phyloP scores from a whole-genome alignment of 331 rosid species.

The Ulmus americana region DNA sequence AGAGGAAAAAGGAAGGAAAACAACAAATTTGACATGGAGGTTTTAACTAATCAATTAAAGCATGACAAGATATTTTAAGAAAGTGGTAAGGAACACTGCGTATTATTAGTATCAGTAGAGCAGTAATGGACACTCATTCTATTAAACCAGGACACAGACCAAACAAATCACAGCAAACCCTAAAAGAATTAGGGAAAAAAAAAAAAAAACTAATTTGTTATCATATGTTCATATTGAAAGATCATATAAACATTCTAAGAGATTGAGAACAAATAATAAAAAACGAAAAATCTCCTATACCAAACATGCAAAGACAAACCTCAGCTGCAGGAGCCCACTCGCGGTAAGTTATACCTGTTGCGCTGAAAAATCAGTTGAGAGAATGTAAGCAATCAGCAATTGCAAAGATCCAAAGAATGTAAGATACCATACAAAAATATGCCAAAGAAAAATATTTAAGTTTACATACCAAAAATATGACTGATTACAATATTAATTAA shows the following conservation, averaged over 20 bases:
- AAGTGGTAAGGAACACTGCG: background rate
- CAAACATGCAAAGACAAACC: constrained; percentile 36
- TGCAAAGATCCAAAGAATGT: background rate
- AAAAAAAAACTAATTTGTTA: background rate
- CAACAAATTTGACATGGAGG: background rate
- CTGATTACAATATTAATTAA: background rate
- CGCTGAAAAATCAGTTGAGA: constrained; percentile 52
- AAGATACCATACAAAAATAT: background rate
- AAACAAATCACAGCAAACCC: background rate
- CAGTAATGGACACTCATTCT: background rate
- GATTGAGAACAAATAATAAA: background rate
- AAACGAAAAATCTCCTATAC: background rate
- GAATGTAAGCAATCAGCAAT: constrained; percentile 22
- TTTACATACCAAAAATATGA: background rate
- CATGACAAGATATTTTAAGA: background rate
- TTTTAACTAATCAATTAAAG: background rate
- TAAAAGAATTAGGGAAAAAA: background rate
- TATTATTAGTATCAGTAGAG: background rate
- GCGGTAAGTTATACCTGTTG: constrained; percentile 73
- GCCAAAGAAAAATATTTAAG: constrained; percentile 1
- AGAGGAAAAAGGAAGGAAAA: constrained; percentile 5
- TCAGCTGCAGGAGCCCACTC: constrained; percentile 98
- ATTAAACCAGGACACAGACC: background rate
- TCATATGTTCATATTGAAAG: background rate
- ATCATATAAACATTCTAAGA: background rate